phyloP scores from a whole-genome alignment of 495 filamentous ascomycete genomes.

The Bacidia rubella region DNA sequence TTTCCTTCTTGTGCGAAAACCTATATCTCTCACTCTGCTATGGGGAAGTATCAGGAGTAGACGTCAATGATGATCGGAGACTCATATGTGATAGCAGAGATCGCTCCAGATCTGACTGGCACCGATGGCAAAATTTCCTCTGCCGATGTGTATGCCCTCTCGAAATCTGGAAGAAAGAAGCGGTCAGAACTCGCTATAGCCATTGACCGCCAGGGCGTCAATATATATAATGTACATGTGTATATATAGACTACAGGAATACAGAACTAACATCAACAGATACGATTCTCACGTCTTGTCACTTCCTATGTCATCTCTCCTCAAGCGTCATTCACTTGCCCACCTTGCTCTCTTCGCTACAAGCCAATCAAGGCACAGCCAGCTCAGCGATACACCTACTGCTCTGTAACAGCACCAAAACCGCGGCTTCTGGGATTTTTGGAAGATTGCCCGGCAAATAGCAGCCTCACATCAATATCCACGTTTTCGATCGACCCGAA shows the following conservation, averaged over 20 bases:
- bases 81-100: conserved; percentile 43
- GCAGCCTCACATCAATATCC: conserved; percentile 13
- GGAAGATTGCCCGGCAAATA: conserved; percentile 23
- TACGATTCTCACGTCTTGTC: conserved; percentile 64
- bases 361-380: conserved; percentile 36
- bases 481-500: conserved; percentile 6
- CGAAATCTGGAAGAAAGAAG: conserved; percentile 69
- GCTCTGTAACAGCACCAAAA: conserved; percentile 29
- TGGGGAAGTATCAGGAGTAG: not conserved
- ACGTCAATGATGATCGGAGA: conserved; percentile 29
- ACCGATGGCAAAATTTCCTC: conserved; percentile 45
- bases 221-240: conserved; percentile 72
- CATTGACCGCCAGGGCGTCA: conserved; percentile 81
- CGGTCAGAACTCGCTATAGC: conserved; percentile 71
- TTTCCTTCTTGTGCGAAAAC: no score
- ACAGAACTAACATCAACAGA: conserved; percentile 33
- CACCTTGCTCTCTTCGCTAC: conserved; percentile 60
- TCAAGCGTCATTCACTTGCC: conserved; percentile 62
- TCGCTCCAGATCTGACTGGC: conserved; percentile 52
- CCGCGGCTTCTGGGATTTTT: conserved; percentile 40
- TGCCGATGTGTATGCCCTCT: conserved; percentile 57
- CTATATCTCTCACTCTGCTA: not conserved
- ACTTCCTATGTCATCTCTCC: conserved; percentile 80
- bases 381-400: conserved; percentile 62
- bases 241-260: not conserved